phyloP scores from a whole-genome alignment of 2,329 filamentous ascomycete species.

The Phyllosticta ampelicida region DNA sequence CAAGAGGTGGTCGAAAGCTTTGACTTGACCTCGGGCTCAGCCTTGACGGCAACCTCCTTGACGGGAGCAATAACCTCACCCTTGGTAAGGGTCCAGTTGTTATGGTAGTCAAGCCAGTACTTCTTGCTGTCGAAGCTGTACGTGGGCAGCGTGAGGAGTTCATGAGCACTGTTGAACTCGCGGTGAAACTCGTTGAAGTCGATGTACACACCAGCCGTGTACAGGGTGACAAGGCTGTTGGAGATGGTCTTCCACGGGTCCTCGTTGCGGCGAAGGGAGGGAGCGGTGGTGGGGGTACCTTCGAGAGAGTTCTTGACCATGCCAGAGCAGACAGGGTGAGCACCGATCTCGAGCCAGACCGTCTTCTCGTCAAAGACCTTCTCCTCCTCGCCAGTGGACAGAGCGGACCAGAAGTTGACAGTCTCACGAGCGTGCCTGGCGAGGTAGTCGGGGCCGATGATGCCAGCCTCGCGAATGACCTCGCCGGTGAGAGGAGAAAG shows the following conservation, averaged over 20 bases:
- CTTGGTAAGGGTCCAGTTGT: slow-evolving; percentile 64
- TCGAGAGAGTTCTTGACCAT: slow-evolving; percentile 58
- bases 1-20: slow-evolving; percentile 56
- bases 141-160: slow-evolving; percentile 53
- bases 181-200: slow-evolving; percentile 62
- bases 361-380: slow-evolving; percentile 54
- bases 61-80: slow-evolving; percentile 42
- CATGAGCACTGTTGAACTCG: slow-evolving; percentile 47
- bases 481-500: slow-evolving; percentile 57
- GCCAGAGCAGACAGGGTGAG: slow-evolving; percentile 56
- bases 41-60: slow-evolving; percentile 24
- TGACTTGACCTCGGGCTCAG: slow-evolving; percentile 35
- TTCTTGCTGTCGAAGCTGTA: slow-evolving; percentile 62
- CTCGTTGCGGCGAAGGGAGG: slow-evolving; percentile 53
- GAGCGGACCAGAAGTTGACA: slow-evolving; percentile 56
- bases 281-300: slow-evolving; percentile 42
- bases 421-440: slow-evolving; percentile 54
- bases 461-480: slow-evolving; percentile 46
- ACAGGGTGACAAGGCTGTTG: slow-evolving; percentile 47
- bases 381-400: slow-evolving; percentile 48
- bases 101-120: slow-evolving; percentile 61
- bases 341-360: slow-evolving; percentile 63
- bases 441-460: slow-evolving; percentile 52
- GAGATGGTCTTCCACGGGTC: slow-evolving; percentile 54
- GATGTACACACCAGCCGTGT: slow-evolving; percentile 51